phyloP scores from a whole-genome alignment of 192 early-diverging fungal genomes.

The Coemansia sp. region DNA sequence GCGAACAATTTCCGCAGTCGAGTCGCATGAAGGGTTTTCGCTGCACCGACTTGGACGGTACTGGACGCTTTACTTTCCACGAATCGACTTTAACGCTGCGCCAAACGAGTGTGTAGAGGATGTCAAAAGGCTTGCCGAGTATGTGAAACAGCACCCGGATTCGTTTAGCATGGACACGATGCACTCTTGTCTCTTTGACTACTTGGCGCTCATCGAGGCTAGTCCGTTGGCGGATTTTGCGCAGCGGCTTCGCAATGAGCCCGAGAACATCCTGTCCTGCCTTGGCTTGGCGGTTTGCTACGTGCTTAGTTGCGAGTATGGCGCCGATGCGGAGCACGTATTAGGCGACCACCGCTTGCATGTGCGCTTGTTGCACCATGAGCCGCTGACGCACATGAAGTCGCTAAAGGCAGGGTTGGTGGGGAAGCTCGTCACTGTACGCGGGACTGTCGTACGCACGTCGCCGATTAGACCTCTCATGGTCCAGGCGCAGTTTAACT shows the following conservation, averaged over 20 bases:
- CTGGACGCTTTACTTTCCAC: constrained; percentile 54
- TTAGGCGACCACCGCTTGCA: constrained; percentile 49
- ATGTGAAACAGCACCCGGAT: constrained; percentile 36
- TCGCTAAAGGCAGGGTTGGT: constrained; percentile 74
- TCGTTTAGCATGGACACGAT: constrained; percentile 50
- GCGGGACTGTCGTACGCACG: constrained; percentile 80
- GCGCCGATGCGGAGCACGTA: constrained; percentile 40
- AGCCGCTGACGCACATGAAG: constrained; percentile 64
- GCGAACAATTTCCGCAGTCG: constrained; percentile 18
- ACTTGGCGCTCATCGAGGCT: constrained; percentile 22
- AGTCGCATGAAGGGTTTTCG: constrained; percentile 16
- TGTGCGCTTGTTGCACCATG: constrained; percentile 56
- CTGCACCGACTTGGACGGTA: constrained; percentile 32
- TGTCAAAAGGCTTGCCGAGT: constrained; percentile 31
- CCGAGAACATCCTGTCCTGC: constrained; percentile 37
- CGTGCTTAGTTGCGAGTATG: constrained; percentile 50
- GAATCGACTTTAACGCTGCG: constrained; percentile 22
- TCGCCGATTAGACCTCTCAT: constrained; percentile 72
- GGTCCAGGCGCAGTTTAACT: constrained; percentile 65
- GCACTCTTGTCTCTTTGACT: constrained; percentile 43
- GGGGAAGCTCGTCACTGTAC: constrained; percentile 68
- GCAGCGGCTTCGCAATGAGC: constrained; percentile 39
- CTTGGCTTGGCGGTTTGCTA: constrained; percentile 49
- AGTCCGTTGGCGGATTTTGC: constrained; percentile 36
- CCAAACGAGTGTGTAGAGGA: constrained; percentile 26